Evolutionary conservation across 768 basidiomycete species (phyloP).

Genomic region (Sarcodon aspratus): DNA sequence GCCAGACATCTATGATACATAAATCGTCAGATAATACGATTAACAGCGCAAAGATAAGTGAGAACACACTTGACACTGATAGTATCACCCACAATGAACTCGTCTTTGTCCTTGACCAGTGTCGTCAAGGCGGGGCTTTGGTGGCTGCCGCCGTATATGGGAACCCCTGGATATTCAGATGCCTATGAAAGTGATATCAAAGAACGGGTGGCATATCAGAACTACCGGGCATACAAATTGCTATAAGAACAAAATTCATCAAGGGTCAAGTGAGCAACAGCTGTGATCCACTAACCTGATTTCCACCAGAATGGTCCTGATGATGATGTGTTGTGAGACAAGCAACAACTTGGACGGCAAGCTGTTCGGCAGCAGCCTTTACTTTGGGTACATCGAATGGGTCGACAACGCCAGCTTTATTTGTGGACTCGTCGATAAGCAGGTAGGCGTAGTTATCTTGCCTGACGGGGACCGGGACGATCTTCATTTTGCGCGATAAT

Average conservation of each 20-base stretch:
- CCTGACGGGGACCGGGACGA: slow-evolving; percentile 71
- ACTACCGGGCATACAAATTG: slow-evolving; percentile 34
- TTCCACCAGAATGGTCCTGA: slow-evolving; percentile 82
- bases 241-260: slow-evolving; percentile 6
- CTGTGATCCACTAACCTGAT: slow-evolving; percentile 38
- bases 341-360: slow-evolving; percentile 57
- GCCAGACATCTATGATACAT: slow-evolving; percentile 50
- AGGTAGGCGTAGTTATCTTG: slow-evolving; percentile 83
- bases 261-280: neutral
- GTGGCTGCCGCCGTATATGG: slow-evolving; percentile 73
- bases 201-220: neutral
- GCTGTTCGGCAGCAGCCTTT: slow-evolving; percentile 43
- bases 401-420: slow-evolving; percentile 70
- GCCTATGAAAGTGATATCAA: slow-evolving; percentile 19
- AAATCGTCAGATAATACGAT: neutral
- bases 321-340: slow-evolving; percentile 91
- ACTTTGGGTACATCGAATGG: slow-evolving; percentile 71
- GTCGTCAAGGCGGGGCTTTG: slow-evolving; percentile 56
- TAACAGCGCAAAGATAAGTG: neutral
- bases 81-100: slow-evolving; percentile 60
- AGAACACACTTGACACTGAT: slow-evolving; percentile 43
- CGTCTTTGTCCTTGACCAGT: slow-evolving; percentile 71
- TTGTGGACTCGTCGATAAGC: slow-evolving; percentile 55
- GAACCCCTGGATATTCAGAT: slow-evolving; percentile 29
- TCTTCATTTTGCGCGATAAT: slow-evolving; percentile 38